Percentiles rank a stretch among this genome's conserved stretches.
These are phyloP conservation scores for Penicillium dipodomyicola DNA, from an alignment of 495 filamentous ascomycete genomes.

Conservation along the genomic window DNA sequence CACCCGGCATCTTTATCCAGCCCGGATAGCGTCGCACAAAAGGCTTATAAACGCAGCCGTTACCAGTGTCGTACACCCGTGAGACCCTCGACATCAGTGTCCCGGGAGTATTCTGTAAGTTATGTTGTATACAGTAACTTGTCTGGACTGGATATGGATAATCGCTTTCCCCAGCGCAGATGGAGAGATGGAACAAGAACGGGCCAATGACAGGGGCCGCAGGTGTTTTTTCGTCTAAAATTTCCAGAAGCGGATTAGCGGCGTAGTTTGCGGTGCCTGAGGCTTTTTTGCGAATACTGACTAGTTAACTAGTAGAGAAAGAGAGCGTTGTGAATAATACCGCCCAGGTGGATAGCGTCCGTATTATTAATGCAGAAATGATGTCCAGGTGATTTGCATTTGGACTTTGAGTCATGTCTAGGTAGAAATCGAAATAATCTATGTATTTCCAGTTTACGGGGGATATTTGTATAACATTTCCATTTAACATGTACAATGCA, in stretches of 20 bases:
- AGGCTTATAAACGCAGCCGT: conserved; percentile 6
- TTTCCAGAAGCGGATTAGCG: conserved; percentile 1
- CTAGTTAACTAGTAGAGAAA: too few species aligned
- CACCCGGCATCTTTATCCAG: neutral
- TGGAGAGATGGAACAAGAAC: neutral
- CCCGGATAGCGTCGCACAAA: neutral
- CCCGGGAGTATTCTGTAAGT: neutral
- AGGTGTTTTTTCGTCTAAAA: neutral
- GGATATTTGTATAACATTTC: neutral
- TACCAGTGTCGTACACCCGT: neutral
- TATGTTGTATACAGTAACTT: neutral
- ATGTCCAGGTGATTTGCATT: neutral
- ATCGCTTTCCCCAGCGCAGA: neutral
- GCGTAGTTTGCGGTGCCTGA: neutral
- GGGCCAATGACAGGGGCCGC: neutral
- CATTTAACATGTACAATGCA: neutral
- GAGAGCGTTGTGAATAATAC: neutral
- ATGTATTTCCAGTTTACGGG: neutral
- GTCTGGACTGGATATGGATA: neutral
- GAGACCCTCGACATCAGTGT: neutral
- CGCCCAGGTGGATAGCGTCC: neutral
- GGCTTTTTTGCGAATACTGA: neutral
- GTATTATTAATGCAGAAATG: neutral
- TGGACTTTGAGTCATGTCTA: neutral
- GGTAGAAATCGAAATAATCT: neutral